A percentile compares a stretch with the other conserved stretches of the same genome.
Evolutionary conservation across 129 eudicot genomes (phyloP).

Genomic region (Flaveria robusta): DNA sequence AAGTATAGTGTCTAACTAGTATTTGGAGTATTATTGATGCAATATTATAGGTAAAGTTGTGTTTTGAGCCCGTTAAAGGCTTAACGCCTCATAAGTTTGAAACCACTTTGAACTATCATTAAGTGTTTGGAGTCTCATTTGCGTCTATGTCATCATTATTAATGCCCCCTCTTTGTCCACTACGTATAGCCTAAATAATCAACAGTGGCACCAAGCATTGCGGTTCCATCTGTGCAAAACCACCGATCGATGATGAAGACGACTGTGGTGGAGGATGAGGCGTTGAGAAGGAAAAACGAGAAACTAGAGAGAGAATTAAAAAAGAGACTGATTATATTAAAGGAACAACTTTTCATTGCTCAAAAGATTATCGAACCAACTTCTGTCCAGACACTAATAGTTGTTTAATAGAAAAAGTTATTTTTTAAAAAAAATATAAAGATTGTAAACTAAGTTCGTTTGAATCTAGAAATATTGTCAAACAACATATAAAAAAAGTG

Average conservation of each 20-base stretch:
- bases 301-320: slow-evolving; percentile 67
- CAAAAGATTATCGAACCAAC: slow-evolving; percentile 41
- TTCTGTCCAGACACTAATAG: neutral
- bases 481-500: no score
- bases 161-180: no score
- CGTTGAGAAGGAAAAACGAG: slow-evolving; percentile 60
- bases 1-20: no score
- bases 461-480: slow-evolving; percentile 4
- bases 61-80: no score
- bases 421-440: neutral
- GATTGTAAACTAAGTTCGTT: neutral
- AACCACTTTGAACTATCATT: no score
- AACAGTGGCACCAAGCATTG: slow-evolving; percentile 21
- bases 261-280: slow-evolving; percentile 31
- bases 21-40: no score
- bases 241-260: neutral
- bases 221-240: slow-evolving; percentile 17
- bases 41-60: no score
- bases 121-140: no score
- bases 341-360: slow-evolving; percentile 63
- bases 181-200: no score
- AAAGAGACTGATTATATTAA: slow-evolving; percentile 46
- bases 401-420: neutral
- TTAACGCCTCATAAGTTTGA: no score
- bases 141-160: no score